Base-by-base conservation (phyloP, 768 basidiomycete genomes). In the Boletus eberwhitei region DNA sequence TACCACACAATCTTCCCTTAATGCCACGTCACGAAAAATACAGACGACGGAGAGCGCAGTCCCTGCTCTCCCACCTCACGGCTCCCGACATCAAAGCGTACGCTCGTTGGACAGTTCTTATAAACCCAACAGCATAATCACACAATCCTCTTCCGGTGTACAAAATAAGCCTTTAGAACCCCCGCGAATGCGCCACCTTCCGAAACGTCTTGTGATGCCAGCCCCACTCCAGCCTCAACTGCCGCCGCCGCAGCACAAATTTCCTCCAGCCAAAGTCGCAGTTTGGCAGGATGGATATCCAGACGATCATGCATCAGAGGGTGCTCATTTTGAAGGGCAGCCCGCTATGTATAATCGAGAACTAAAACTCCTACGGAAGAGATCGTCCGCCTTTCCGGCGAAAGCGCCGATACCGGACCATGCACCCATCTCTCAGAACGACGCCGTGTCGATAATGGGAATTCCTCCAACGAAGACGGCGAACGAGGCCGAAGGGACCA, bases 131-230 rank as follows among this genome's bases (percentile, higher is more conserved):
- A 39, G 19, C 37, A 45, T 22, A 14, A 21, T 22, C 47, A 37
- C 42, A 3, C 64, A 44, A 39, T 31, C 61, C 35, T 29, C 55
- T 26, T 53, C 52, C 38, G 22, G 32, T 44, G 11, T 46, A 17
- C 64, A 58, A 36, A 46, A 53, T 37, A 50, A 48, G 19, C 35
- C 51, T 35, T 40, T 48, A 22, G 63, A 60, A 26, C 57, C 57
- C 6, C 60, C 49, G 17, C 69, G 67, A 49, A 57, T 52, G 22
- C 69, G 60, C 38, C 72, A 84, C 67, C 62, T 84, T 40, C 88
- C 88, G 4, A 86, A 80, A 65, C 79, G 75, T 44, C 80, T 90
- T 26, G 82, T 89, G 40, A 90, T 90, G 88, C 88, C 88, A 43
- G 70, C 84, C 4, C 88, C 84, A 16, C 75, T 90, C 37, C 82